Conservation (phyloP, 768 basidiomycete species). For the Trametes punicea region DNA sequence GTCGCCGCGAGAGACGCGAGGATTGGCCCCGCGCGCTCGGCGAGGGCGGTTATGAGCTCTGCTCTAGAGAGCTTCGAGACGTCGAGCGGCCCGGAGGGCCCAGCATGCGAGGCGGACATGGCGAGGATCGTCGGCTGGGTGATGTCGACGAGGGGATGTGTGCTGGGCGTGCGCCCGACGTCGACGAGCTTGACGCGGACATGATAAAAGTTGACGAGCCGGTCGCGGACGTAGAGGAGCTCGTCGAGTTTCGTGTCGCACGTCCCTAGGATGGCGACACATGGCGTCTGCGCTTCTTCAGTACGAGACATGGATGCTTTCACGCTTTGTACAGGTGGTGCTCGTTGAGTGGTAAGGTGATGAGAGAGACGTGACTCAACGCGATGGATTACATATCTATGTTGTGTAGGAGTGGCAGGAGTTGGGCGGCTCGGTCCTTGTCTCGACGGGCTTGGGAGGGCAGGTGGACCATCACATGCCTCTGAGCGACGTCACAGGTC, state of each 20-base stretch:
- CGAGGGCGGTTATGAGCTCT: constrained; percentile 14
- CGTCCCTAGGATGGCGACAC: constrained; percentile 20
- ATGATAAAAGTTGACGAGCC: constrained; percentile 4
- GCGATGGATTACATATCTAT: background rate
- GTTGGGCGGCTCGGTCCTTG: background rate
- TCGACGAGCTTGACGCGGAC: constrained; percentile 21
- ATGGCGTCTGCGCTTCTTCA: background rate
- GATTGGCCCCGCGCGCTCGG: constrained; percentile 7
- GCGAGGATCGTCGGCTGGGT: constrained; percentile 14
- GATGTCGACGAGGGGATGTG: constrained; percentile 17
- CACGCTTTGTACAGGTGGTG: background rate
- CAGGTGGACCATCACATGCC: constrained; percentile 5
- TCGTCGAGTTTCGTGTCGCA: constrained; percentile 25
- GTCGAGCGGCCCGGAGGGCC: constrained; percentile 3
- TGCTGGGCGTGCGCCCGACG: constrained; percentile 16
- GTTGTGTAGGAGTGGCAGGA: background rate
- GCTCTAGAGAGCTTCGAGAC: constrained; percentile 13
- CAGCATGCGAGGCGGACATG: background rate
- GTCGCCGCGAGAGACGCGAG: constrained; percentile 7
- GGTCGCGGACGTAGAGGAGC: constrained; percentile 18
- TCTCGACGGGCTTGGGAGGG: background rate
- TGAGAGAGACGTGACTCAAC: background rate
- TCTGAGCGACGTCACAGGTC: background rate
- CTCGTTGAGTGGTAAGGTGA: background rate
- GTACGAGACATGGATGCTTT: background rate